Evolutionary conservation across 768 basidiomycete species (phyloP).

Genomic region (Grammothele lineata): DNA sequence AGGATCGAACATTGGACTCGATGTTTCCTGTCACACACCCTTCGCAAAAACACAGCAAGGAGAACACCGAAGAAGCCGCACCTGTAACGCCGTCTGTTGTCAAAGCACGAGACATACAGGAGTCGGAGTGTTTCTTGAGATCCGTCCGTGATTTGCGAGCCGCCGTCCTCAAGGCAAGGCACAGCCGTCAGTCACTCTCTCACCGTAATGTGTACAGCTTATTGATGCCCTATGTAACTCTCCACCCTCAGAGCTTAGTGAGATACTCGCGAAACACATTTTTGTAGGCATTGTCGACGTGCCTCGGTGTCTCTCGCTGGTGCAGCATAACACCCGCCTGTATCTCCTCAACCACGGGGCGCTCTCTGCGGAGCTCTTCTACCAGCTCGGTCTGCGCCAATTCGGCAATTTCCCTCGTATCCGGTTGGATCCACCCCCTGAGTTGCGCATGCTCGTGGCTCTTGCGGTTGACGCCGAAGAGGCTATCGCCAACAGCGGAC

Average conservation of each 20-base stretch:
- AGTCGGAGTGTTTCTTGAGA: constrained; percentile 72
- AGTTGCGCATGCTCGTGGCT: constrained; percentile 62
- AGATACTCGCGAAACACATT: constrained; percentile 81
- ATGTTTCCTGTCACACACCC: constrained; percentile 72
- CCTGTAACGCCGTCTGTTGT: constrained; percentile 12
- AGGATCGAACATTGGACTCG: constrained; percentile 89
- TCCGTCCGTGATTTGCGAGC: constrained; percentile 69
- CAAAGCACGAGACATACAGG: constrained; percentile 52
- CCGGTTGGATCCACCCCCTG: constrained; percentile 79
- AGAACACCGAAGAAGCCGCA: constrained; percentile 39
- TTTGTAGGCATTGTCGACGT: constrained; percentile 92
- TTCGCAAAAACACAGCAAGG: constrained; percentile 10
- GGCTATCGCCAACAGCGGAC: constrained; percentile 41
- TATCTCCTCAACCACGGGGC: constrained; percentile 86
- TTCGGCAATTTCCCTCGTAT: constrained; percentile 80
- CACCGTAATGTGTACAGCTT: no score
- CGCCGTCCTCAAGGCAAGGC: constrained; percentile 53
- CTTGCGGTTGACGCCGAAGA: constrained; percentile 77
- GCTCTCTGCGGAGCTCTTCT: constrained; percentile 89
- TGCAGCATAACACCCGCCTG: constrained; percentile 85
- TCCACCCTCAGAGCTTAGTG: constrained; percentile 56
- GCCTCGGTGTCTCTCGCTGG: constrained; percentile 64
- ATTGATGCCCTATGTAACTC: no score
- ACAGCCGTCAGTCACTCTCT: constrained; percentile 53
- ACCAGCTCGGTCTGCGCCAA: constrained; percentile 88